phyloP scores from a whole-genome alignment of 73 alveolate species.

The Tetrahymena elliotti region DNA sequence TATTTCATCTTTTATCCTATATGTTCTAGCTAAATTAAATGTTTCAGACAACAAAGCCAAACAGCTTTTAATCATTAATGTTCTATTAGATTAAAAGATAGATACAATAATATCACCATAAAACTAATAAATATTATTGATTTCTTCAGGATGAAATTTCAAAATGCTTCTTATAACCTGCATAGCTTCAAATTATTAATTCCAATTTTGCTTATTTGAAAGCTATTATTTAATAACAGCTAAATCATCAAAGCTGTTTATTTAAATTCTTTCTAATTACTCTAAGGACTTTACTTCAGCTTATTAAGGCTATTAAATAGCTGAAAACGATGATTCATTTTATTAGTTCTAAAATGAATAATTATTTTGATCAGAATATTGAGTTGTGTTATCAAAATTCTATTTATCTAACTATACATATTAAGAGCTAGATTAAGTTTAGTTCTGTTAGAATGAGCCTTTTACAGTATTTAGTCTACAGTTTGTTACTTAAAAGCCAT shows the following conservation, averaged over 20 bases:
- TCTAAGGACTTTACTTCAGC: not conserved
- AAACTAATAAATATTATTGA: not conserved
- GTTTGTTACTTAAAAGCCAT: not conserved
- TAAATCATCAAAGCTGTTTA: not conserved
- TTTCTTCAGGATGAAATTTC: not conserved
- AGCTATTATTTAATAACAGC: not conserved
- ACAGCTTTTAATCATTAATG: not conserved
- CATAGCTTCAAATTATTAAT: not conserved
- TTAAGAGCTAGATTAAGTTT: too few species aligned
- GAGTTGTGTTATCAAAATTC: not conserved
- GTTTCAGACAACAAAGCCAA: not conserved
- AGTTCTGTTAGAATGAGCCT: not conserved
- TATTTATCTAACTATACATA: not conserved
- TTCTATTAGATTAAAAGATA: not conserved
- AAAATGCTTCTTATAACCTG: not conserved
- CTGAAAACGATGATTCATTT: not conserved
- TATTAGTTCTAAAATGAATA: not conserved
- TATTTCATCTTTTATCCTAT: not conserved
- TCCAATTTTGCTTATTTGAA: not conserved
- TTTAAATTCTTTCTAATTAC: not conserved
- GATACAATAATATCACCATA: not conserved
- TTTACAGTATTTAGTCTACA: not conserved
- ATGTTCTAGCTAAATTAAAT: not conserved
- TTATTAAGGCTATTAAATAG: not conserved
- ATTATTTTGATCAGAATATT: not conserved